Evolutionary conservation across 2,329 filamentous ascomycete species (phyloP), one percentile per base, ranked within the genome.

Genomic region (Fusarium xyrophilum): DNA sequence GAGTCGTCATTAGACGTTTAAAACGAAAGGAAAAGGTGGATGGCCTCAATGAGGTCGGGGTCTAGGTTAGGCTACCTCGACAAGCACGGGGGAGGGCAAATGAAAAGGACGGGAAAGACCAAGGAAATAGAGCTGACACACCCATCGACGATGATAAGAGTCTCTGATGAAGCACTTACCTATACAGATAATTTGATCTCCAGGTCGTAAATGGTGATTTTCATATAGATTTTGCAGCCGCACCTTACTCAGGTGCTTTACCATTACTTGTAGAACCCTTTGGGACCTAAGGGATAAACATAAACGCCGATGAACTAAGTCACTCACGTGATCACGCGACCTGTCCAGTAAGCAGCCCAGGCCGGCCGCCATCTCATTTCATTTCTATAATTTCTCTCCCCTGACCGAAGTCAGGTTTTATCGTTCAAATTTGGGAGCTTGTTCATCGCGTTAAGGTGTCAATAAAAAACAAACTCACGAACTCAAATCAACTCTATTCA

Each of bases 311-410:
- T 23, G 7, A n/a, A 15, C 14, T 11, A 10, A 32, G 11, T 21
- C 27, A 48, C 13, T 57, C 51, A 63, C 60, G 60, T 63, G 60
- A 47, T 46, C 48, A 51, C 60, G 43, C 27, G 50, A 46, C 12
- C 14, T n/a, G 32, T 28, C n/a, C 14, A 19, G 38, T 35, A 46
- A 53, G 15, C 25, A 28, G n/a, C 46, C 17, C 17, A 36, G 32
- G 23, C 32, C n/a, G n/a, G n/a, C n/a, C 15, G 27, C 30, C 27
- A 46, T 46, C 27, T 46, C 27, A 30, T 21, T 21, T 46, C 43
- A 32, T 42, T 30, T 19, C n/a, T 28, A 52, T 14, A 40, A 30
- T 38, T 28, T 32, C 27, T 17, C 21, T 32, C 36, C 42, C 27
- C 32, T 42, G 23, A 54, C 47, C 19, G 4, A 27, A 58, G 25